phyloP scores from a whole-genome alignment of 768 basidiomycete genomes.

The Tubosaeta sp. region DNA sequence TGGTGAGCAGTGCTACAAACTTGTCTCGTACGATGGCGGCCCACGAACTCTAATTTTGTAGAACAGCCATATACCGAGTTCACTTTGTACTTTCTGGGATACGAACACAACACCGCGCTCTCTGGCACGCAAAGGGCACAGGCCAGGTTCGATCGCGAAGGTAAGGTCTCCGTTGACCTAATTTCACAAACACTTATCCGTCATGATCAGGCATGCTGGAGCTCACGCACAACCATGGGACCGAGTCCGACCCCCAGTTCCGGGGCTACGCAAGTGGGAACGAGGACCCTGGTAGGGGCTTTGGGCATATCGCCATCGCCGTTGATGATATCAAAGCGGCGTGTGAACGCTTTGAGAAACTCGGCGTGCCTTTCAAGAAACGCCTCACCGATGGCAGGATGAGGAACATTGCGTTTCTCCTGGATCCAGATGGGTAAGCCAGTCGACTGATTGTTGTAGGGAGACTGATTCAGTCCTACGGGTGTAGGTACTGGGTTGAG shows the following conservation, averaged over 20 bases:
- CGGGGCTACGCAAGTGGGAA: constrained; percentile 86
- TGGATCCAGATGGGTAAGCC: constrained; percentile 77
- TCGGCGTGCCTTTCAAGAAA: constrained; percentile 87
- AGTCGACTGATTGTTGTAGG: neutral
- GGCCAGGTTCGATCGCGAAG: constrained; percentile 61
- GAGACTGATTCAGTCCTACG: neutral
- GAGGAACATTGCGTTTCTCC: constrained; percentile 76
- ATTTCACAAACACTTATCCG: neutral
- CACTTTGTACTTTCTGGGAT: constrained; percentile 85
- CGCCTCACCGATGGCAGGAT: constrained; percentile 80
- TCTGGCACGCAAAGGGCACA: constrained; percentile 50
- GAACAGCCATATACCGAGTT: constrained; percentile 57
- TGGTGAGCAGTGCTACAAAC: constrained; percentile 31
- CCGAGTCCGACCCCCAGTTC: constrained; percentile 75
- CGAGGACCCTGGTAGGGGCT: constrained; percentile 68
- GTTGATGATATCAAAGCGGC: constrained; percentile 81
- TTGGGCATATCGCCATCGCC: constrained; percentile 86
- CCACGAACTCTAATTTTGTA: constrained; percentile 23
- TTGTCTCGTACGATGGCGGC: neutral
- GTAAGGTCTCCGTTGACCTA: constrained; percentile 29
- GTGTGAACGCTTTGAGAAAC: constrained; percentile 75
- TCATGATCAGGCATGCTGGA: constrained; percentile 64
- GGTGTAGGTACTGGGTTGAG: constrained; percentile 58
- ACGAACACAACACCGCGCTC: constrained; percentile 49
- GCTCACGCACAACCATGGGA: constrained; percentile 87